Evolutionary conservation across 2,329 filamentous ascomycete genomes (phyloP).

Genomic region (Rutstroemia sp.): DNA sequence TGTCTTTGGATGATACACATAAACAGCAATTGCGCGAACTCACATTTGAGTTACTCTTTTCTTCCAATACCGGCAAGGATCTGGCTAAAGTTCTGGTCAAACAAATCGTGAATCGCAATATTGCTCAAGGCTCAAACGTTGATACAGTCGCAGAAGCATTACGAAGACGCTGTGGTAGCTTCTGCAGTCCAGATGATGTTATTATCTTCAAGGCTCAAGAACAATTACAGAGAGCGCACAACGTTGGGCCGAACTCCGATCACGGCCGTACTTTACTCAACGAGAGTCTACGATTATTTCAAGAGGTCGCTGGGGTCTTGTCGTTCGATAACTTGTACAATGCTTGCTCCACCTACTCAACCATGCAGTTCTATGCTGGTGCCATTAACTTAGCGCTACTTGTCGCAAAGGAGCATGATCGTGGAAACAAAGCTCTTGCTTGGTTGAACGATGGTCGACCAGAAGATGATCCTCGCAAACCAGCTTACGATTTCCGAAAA

Average conservation of each 20-base stretch:
- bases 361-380: conserved; percentile 84
- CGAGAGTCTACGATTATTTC: conserved; percentile 82
- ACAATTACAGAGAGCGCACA: conserved; percentile 79
- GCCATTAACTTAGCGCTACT: conserved; percentile 81
- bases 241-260: conserved; percentile 68
- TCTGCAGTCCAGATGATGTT: conserved; percentile 95
- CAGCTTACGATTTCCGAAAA: conserved; percentile 63
- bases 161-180: conserved; percentile 84
- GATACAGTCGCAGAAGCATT: conserved; percentile 96
- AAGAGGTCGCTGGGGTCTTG: conserved; percentile 78
- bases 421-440: conserved; percentile 73
- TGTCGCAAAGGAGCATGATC: conserved; percentile 78
- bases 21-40: conserved; percentile 65
- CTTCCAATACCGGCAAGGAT: conserved; percentile 69
- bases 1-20: conserved; percentile 62
- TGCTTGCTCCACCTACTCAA: conserved; percentile 72
- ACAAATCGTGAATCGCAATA: conserved; percentile 96
- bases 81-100: conserved; percentile 93
- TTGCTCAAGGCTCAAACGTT: conserved; percentile 92
- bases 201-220: conserved; percentile 98
- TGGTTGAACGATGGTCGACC: conserved; percentile 85
- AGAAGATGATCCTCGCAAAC: conserved; percentile 58
- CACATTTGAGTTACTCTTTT: conserved; percentile 85
- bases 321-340: conserved; percentile 72
- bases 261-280: conserved; percentile 72